These are phyloP conservation scores for Colletotrichum cuscutae DNA, from an alignment of 2,329 filamentous ascomycete species.

Conservation along the genomic window DNA sequence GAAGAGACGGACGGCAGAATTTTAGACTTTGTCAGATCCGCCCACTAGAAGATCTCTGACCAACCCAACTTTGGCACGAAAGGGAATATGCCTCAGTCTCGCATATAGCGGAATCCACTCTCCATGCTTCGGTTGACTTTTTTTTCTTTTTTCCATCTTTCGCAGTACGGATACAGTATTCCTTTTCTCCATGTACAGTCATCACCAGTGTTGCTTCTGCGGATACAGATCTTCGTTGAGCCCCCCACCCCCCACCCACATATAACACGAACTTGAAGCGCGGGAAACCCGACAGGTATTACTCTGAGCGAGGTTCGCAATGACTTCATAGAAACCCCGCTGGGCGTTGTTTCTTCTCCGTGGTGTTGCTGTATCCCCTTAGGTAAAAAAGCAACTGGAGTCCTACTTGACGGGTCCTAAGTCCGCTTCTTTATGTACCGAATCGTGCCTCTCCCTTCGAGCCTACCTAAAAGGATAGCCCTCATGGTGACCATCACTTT, in stretches of 20 bases:
- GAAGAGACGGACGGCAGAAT: not conserved
- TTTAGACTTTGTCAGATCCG: not conserved
- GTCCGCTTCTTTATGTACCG: not conserved
- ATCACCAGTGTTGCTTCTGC: not conserved
- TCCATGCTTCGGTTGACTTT: not conserved
- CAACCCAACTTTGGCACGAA: not conserved
- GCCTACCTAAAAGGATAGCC: no score
- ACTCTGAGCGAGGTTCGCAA: not conserved
- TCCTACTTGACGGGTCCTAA: not conserved
- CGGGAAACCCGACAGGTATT: not conserved
- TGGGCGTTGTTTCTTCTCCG: not conserved
- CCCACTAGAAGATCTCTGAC: not conserved
- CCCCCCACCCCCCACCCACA: not conserved
- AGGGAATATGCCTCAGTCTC: not conserved
- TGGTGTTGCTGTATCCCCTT: not conserved
- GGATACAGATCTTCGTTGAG: not conserved
- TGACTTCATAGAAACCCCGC: not conserved
- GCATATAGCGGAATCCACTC: not conserved
- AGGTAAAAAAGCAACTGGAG: not conserved
- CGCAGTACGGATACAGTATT: not conserved
- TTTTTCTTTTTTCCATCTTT: not conserved
- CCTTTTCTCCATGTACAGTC: not conserved
- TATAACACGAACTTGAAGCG: not conserved
- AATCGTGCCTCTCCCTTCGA: no score
- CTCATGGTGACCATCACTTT: not conserved